Evolutionary conservation across 176 grass and related monocot species (phyloP).

Genomic region (Melocanna baccifera): DNA sequence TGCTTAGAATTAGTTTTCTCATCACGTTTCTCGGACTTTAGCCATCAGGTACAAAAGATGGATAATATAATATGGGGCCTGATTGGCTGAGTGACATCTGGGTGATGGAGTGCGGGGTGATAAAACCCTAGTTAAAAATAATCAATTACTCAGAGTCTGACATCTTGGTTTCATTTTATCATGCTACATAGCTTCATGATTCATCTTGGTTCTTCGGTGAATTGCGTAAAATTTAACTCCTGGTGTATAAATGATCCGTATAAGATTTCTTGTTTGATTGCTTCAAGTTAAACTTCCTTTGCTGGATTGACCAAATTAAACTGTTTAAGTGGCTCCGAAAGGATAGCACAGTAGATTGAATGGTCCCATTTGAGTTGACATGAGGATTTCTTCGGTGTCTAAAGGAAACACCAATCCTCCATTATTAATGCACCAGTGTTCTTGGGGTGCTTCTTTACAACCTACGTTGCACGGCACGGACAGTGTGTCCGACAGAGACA

Average conservation of each 20-base stretch:
- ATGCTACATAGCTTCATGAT: not conserved
- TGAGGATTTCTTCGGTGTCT: not conserved
- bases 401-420: not conserved
- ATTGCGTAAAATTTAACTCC: not conserved
- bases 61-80: too few relatives aligned
- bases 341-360: not conserved
- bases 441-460: not conserved
- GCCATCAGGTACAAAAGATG: too few relatives aligned
- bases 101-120: too few relatives aligned
- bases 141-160: too few relatives aligned
- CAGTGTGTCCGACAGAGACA: too few relatives aligned
- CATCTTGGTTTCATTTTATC: not conserved
- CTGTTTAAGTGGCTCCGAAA: not conserved
- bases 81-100: too few relatives aligned
- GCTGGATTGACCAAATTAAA: not conserved
- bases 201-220: not conserved
- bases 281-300: not conserved
- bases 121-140: too few relatives aligned
- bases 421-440: not conserved
- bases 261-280: not conserved
- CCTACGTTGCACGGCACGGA: too few relatives aligned
- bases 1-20: not conserved
- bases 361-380: not conserved
- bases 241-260: not conserved
- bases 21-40: not conserved